Evolutionary conservation across 2,329 filamentous ascomycete genomes (phyloP), one percentile per base, ranked within the genome.

Genomic region (Hysterium pulicare): DNA sequence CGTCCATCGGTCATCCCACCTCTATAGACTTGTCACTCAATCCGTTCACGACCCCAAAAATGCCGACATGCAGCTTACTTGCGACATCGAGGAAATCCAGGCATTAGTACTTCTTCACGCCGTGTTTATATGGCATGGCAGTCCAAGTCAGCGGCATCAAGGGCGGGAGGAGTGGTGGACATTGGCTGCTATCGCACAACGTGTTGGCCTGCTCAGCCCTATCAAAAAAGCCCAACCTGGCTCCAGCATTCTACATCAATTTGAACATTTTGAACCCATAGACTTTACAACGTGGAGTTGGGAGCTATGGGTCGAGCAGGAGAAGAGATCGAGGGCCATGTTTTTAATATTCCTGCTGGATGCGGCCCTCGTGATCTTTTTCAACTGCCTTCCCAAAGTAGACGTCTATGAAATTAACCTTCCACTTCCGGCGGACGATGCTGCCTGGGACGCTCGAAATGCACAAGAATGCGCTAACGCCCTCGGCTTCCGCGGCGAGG

Each of bases 341-440:
- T 82, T 82, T 54, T 75, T 80, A 53, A 73, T 87, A 2, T 82
- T 82, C 56, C 66, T 87, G 15, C 71, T 77, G 24, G 84, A 88
- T 55, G 73, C 77, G 13, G 79, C 82, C 9, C 76, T 84, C 58
- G 79, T 79, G 15, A 76, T 89, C 16, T 89, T 83, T 59, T 89
- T 87, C 73, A 88, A 89, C 60, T 68, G 70, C n/a, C 65, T 74
- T 8, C 77, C 83, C 11, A 72, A 79, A 33, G 79, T 88, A 32
- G 79, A 87, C 45, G 68, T 75, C 7, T 72, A 81, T 24, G 83
- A 87, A 51, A 73, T 88, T 38, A 72, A 74, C 22, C 63, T 88
- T 28, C 83, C 84, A n/a, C 68, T 90, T 5, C 85, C 86, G 7
- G 77, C 79, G 11, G 84, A 89, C 53, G 86, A 89, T 62, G 82